Evolutionary conservation across 1,139 yeast species (phyloP).

Genomic region (Saccharomyces hybrid): DNA sequence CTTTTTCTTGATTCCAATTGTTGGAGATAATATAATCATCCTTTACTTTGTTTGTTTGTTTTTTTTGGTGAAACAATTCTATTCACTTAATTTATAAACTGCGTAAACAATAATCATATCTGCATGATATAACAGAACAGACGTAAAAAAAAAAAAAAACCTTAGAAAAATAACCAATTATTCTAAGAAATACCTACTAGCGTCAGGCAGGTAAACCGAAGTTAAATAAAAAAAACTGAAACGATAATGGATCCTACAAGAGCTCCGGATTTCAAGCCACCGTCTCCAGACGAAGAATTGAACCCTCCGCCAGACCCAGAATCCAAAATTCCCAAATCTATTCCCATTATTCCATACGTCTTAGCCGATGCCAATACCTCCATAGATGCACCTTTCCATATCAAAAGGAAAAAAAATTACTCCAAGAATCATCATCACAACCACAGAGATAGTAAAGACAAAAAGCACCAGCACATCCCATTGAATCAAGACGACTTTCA

Average conservation of each 20-base stretch:
- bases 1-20: neutral
- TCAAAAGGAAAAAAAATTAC: conserved; percentile 1
- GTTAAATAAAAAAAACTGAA: neutral
- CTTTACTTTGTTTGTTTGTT: too few relatives aligned
- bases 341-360: conserved; percentile 68
- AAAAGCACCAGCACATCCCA: conserved; percentile 33
- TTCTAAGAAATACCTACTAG: neutral
- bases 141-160: neutral
- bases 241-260: conserved; percentile 60
- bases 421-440: neutral
- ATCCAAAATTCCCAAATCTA: conserved; percentile 62
- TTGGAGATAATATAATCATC: too few relatives aligned
- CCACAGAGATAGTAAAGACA: neutral
- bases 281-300: conserved; percentile 49
- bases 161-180: too few relatives aligned
- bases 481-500: conserved; percentile 38
- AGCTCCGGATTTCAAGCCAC: conserved; percentile 72
- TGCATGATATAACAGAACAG: neutral
- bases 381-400: conserved; percentile 57
- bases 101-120: neutral
- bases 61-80: neutral
- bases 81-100: neutral
- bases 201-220: neutral
- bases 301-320: conserved; percentile 65
- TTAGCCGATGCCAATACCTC: conserved; percentile 66